Evolutionary conservation across 2,329 filamentous ascomycete species (phyloP).

Genomic region (Ceratocystis colombiana): DNA sequence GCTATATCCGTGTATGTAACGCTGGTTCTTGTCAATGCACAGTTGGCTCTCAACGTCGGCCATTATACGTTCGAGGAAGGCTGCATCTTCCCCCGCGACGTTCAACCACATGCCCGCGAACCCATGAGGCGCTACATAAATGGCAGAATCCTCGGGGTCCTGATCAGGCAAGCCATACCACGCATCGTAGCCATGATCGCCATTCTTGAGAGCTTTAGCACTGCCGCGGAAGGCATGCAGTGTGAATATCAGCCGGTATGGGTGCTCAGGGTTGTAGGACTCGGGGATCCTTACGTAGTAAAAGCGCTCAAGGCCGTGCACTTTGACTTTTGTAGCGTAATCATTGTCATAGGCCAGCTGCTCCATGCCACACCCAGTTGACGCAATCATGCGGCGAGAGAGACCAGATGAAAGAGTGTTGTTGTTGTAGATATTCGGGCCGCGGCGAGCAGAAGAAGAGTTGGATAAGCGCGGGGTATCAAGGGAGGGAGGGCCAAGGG

Average conservation of each 20-base stretch:
- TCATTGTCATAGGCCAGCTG: conserved; percentile 29
- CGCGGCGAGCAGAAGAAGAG: not conserved
- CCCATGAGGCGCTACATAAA: conserved; percentile 37
- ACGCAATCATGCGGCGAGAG: not conserved
- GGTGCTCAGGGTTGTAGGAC: conserved; percentile 35
- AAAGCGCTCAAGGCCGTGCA: conserved; percentile 34
- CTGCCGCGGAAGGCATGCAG: conserved; percentile 36
- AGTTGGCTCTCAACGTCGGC: conserved; percentile 34
- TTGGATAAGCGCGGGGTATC: not conserved
- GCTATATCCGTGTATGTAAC: conserved; percentile 38
- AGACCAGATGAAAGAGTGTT: not conserved
- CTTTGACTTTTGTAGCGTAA: conserved; percentile 31
- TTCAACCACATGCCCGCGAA: conserved; percentile 37
- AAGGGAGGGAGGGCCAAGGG: not conserved
- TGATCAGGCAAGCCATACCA: conserved; percentile 36
- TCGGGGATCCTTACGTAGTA: conserved; percentile 34
- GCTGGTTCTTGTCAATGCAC: conserved; percentile 36
- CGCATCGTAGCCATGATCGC: conserved; percentile 29
- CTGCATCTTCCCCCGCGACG: conserved; percentile 35
- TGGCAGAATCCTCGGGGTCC: conserved; percentile 31
- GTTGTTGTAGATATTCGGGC: not conserved
- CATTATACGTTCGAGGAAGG: conserved; percentile 35
- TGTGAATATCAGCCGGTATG: conserved; percentile 37
- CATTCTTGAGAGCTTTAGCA: conserved; percentile 33
- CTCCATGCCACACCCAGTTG: conserved; percentile 32